phyloP scores from a whole-genome alignment of 768 basidiomycete genomes.

The Kwoniella sp. region DNA sequence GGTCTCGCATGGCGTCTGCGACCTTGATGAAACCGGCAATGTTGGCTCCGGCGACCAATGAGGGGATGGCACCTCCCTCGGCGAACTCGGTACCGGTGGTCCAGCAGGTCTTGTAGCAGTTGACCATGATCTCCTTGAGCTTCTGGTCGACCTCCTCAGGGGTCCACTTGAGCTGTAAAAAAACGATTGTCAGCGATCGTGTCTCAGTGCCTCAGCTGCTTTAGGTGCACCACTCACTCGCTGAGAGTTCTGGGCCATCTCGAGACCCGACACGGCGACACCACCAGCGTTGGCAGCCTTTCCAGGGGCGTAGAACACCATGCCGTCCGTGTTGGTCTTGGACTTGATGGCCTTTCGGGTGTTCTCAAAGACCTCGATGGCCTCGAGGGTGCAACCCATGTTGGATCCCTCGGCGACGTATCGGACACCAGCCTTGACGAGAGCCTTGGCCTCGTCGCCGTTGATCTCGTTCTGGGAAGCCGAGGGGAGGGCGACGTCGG shows the following conservation, averaged over 20 bases:
- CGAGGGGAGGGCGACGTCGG: constrained; percentile 66
- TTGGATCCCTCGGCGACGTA: constrained; percentile 74
- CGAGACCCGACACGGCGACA: constrained; percentile 71
- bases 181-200: not conserved
- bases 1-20: constrained; percentile 68
- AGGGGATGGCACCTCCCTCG: constrained; percentile 56
- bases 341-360: constrained; percentile 54
- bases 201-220: no score
- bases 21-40: constrained; percentile 57
- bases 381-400: constrained; percentile 71
- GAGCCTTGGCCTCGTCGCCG: constrained; percentile 64
- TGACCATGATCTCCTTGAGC: constrained; percentile 67
- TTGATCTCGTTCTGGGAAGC: constrained; percentile 55
- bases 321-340: constrained; percentile 49
- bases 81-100: constrained; percentile 60
- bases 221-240: constrained; percentile 49
- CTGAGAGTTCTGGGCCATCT: constrained; percentile 72
- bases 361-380: constrained; percentile 66
- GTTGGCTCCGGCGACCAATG: constrained; percentile 64
- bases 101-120: constrained; percentile 61
- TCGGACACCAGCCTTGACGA: constrained; percentile 64
- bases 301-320: constrained; percentile 70
- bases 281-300: constrained; percentile 67
- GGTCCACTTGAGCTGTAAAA: constrained; percentile 59
- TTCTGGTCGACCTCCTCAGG: constrained; percentile 63